Evolutionary conservation across 1,284 basidiomycete genomes (phyloP), one percentile per base, ranked within the genome.

Genomic region (Stygiomarasmius scandens): DNA sequence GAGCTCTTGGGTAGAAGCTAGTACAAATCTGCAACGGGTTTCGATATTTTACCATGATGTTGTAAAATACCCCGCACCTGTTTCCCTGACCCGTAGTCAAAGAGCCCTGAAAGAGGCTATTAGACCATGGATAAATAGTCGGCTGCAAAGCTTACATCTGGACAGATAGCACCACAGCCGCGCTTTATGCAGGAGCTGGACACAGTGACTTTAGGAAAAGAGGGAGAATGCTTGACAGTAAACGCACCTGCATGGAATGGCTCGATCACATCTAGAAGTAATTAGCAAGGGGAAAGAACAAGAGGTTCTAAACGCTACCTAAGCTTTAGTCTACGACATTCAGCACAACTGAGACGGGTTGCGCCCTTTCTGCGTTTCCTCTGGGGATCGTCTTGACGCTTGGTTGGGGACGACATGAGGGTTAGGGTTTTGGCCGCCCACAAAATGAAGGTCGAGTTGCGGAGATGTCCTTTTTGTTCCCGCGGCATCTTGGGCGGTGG

Each of bases 81-180:
- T 91, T 91, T 25, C 89, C 89, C 70, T 89, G 86, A 6, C 89
- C 89, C 43, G 89, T 91, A 8, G 89, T 91, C 48, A 91, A 74
- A 23, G 89, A 89, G 51, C 89, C 89, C 80, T 81, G 62, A 41
- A 16, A 22, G 11, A 48, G 24, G 49, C 25, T 58, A 36, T 54
- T 41, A 29, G 59, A 12, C 54, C 44, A 47, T 52, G 29, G n/a
- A 14, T 20, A 20, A 45, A 49, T 34, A 48, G n/a, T n/a, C n/a
- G n/a, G n/a, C n/a, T 24, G 36, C 38, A 55, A 49, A 58, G 58
- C 44, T n/a, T 66, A 81, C 80, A 67, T 82, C 80, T 53, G 80
- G 80, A 60, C 80, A 91, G 60, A 91, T 91, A 59, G 87, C 85
- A 50, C n/a, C 49, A 43, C 51, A 57, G 29, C 55, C 46, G 23